phyloP scores from a whole-genome alignment of 169 alveolate genomes.

The Babesia bovis region DNA sequence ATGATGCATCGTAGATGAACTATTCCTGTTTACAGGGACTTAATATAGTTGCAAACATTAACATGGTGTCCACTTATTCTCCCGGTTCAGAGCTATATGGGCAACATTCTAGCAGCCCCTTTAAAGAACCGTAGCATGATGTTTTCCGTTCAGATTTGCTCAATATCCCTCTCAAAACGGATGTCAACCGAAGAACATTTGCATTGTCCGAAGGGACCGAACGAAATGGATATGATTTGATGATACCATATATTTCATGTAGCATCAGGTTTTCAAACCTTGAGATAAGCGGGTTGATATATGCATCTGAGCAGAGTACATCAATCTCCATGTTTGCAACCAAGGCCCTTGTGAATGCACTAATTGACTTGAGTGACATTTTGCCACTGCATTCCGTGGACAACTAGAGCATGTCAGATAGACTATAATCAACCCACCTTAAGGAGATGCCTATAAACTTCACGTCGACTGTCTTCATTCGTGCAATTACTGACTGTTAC shows the following conservation, averaged over 20 bases:
- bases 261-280: not conserved
- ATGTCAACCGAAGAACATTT: not conserved
- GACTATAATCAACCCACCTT: slow-evolving; percentile 5
- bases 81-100: no score
- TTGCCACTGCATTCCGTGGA: not conserved
- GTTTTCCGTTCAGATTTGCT: not conserved
- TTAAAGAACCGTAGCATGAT: slow-evolving; percentile 3
- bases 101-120: slow-evolving; percentile 4
- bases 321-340: slow-evolving; percentile 20
- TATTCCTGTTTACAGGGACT: no score
- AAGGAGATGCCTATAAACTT: slow-evolving; percentile 20
- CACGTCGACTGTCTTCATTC: not conserved
- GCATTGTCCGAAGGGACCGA: not conserved
- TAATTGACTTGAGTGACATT: slow-evolving; percentile 34
- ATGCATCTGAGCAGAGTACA: slow-evolving; percentile 3
- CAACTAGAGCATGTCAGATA: not conserved
- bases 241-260: not conserved
- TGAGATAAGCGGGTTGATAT: slow-evolving; percentile 20
- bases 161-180: not conserved
- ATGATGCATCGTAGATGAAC: slow-evolving; percentile 2
- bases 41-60: no score
- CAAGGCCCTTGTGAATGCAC: slow-evolving; percentile 29
- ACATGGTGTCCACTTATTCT: no score
- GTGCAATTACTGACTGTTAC: slow-evolving; percentile 11
- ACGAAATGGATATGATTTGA: slow-evolving; percentile 18